Evolutionary conservation across 2,329 filamentous ascomycete species (phyloP).

Genomic region (Aspergillus udagawae): DNA sequence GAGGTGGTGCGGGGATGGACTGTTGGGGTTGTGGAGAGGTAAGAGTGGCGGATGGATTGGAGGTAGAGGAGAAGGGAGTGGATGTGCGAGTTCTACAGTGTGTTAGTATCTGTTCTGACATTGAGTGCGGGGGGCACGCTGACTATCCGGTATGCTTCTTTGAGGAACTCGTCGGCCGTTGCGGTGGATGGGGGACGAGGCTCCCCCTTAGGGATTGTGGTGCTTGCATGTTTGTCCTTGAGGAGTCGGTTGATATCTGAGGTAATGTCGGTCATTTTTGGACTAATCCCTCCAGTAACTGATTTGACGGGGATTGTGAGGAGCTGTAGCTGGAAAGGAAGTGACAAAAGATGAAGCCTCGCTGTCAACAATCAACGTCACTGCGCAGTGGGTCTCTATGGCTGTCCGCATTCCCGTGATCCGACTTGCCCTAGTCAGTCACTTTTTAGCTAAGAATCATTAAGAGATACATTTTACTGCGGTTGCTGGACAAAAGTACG

Average conservation of each 20-base stretch:
- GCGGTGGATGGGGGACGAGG: constrained; percentile 20
- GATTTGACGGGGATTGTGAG: constrained; percentile 1
- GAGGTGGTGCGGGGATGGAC: constrained; percentile 35
- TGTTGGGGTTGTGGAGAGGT: constrained; percentile 71
- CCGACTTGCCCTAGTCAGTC: neutral
- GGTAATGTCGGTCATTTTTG: constrained; percentile 42
- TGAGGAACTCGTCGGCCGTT: constrained; percentile 76
- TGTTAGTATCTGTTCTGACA: constrained; percentile 1
- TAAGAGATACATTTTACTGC: too few relatives aligned
- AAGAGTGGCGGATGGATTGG: constrained; percentile 77
- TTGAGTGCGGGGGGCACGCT: constrained; percentile 10
- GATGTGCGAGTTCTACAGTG: constrained; percentile 73
- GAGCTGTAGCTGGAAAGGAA: constrained; percentile 1
- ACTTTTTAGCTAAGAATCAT: too few relatives aligned
- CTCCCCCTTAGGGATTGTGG: constrained; percentile 31
- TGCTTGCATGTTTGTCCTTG: constrained; percentile 24
- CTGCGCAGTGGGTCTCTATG: neutral
- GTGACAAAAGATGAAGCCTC: neutral
- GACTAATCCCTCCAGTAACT: neutral
- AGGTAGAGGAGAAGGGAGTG: constrained; percentile 75
- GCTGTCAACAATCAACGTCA: neutral
- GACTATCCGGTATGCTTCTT: constrained; percentile 91
- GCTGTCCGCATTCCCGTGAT: neutral
- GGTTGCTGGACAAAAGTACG: neutral
- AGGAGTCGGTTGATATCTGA: constrained; percentile 34